These are phyloP conservation scores for Wallacemonas sp. DNA, from an alignment of 208 protist species.

Conservation along the genomic window DNA sequence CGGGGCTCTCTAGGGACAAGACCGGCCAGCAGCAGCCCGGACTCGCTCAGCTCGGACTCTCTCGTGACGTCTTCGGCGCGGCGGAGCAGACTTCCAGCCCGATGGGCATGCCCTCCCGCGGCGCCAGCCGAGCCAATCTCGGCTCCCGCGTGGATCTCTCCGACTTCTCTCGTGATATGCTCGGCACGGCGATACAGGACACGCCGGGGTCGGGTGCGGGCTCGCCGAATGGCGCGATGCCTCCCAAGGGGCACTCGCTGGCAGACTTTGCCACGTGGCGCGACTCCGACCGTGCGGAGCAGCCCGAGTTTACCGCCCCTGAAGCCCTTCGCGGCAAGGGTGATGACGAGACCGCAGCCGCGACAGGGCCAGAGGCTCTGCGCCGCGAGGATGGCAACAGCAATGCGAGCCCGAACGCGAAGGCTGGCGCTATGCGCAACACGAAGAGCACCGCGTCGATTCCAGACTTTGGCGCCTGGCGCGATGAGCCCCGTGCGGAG, in stretches of 20 bases:
- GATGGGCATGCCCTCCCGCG: neutral
- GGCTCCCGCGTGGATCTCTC: conserved; percentile 56
- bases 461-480: conserved; percentile 59
- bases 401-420: conserved; percentile 17
- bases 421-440: neutral
- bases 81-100: conserved; percentile 35
- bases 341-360: neutral
- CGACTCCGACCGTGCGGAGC: conserved; percentile 38
- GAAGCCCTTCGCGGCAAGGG: conserved; percentile 16
- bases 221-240: conserved; percentile 17
- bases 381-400: conserved; percentile 32
- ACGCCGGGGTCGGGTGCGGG: conserved; percentile 25
- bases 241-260: neutral
- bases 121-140: conserved; percentile 45
- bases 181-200: conserved; percentile 59
- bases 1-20: conserved; percentile 40
- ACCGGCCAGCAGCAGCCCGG: conserved; percentile 48
- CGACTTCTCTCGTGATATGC: conserved; percentile 70
- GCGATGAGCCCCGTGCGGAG: conserved; percentile 57
- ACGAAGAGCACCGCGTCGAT: conserved; percentile 23
- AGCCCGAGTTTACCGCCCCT: conserved; percentile 47
- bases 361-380: neutral
- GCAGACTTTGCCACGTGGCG: conserved; percentile 65
- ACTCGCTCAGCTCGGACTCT: conserved; percentile 47
- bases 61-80: conserved; percentile 70